Evolutionary conservation across 176 grass and related monocot species (phyloP), one percentile per base, ranked within the genome.

Genomic region (Oryza meridionalis): DNA sequence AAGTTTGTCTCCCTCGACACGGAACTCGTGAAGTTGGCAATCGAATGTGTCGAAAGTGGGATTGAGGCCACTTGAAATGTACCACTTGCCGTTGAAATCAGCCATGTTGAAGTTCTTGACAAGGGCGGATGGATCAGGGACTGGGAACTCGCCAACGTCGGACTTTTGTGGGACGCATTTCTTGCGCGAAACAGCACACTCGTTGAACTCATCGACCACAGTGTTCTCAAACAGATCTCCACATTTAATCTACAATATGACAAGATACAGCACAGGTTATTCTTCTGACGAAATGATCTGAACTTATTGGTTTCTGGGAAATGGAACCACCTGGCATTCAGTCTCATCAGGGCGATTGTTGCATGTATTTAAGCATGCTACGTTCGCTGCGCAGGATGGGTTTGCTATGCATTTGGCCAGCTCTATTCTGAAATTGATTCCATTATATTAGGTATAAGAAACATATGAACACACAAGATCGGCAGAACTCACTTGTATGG

Each of bases 61-160:
- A 77, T 99, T 99, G 53, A 99, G 72, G 6, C 96, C 96, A 35
- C 96, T 99, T 49, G 93, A 87, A 49, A 99, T 99, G 63, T 92
- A 99, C 96, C 96, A 99, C 84, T 96, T 99, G 22, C 96, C 96
- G 40, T 33, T 85, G 72, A 99, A 99, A 88, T 99, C 91, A 65
- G 93, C 91, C 44, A 96, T 87, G 79, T 94, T 94, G 85, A 99
- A 96, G 86, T 32, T 87, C 85, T 81, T 92, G 46, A 96, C 93
- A 1, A 99, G 81, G 55, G 81, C 87, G 38, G 87, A 91, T 11
- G 93, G 80, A 81, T 90, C 83, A 37, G 93, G 96, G 49, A 92
- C 85, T 0, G 93, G 93, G 67, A 99, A 99, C 68, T 99, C 96
- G 22, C 93, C 93, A 6, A 94, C 84, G 40, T 91, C 90, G 22